Evolutionary conservation across 139 green algal species (phyloP).

Genomic region (Coccomyxa sp.): DNA sequence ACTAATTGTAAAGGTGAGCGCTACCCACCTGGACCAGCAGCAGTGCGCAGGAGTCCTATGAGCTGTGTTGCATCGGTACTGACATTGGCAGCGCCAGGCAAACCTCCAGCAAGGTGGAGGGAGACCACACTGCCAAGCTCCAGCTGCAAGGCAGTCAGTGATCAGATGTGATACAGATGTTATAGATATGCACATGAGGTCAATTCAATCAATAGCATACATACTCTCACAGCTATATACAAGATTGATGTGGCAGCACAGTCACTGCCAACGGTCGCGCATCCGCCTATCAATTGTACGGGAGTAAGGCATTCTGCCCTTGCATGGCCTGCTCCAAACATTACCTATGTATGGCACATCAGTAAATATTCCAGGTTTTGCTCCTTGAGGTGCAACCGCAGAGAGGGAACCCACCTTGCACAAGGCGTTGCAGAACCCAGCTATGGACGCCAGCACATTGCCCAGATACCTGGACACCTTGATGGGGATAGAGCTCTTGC

Average conservation of each 20-base stretch:
- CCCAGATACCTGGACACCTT: not conserved
- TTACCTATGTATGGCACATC: too few relatives aligned
- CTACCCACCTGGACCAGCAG: too few relatives aligned
- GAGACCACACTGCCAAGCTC: not conserved
- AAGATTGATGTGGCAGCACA: not conserved
- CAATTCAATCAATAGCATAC: too few relatives aligned
- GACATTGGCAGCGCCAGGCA: not conserved
- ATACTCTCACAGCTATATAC: not conserved
- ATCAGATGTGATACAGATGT: too few relatives aligned
- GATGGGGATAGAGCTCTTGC: not conserved
- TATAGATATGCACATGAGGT: too few relatives aligned
- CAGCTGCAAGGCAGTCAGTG: not conserved
- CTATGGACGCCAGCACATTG: not conserved
- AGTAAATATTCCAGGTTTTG: too few relatives aligned
- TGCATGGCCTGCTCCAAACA: too few relatives aligned
- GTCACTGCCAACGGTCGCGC: not conserved
- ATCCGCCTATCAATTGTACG: too few relatives aligned
- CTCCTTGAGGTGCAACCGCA: too few relatives aligned
- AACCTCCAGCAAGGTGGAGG: not conserved
- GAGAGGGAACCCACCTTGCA: not conserved
- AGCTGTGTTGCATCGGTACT: not conserved
- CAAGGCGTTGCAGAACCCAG: not conserved
- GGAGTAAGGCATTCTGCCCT: too few relatives aligned
- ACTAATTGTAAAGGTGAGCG: too few relatives aligned
- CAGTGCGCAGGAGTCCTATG: too few relatives aligned